phyloP scores from a whole-genome alignment of 352 stramenopile genomes.

The Phytophthora pluvialis region DNA sequence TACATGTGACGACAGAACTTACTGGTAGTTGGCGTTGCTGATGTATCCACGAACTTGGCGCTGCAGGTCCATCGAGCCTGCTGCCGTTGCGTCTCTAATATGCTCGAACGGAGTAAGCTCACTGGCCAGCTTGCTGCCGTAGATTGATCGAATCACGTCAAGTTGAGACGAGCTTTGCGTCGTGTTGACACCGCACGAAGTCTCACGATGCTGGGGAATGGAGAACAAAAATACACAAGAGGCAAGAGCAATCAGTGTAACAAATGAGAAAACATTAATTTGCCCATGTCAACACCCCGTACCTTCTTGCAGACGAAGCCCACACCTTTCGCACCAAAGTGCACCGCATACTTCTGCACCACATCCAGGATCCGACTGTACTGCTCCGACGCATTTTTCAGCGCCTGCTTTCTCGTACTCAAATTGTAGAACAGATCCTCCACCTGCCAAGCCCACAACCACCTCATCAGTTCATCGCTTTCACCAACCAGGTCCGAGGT shows the following conservation, averaged over 20 bases:
- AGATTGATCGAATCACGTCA: conserved; percentile 79
- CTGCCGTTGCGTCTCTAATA: conserved; percentile 31
- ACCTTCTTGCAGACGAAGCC: conserved; percentile 97
- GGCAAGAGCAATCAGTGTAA: not conserved
- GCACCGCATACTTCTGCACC: conserved; percentile 97
- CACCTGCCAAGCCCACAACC: conserved; percentile 50
- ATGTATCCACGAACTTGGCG: conserved; percentile 61
- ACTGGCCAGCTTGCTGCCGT: conserved; percentile 67
- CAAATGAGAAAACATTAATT: not conserved
- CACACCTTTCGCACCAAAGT: conserved; percentile 89
- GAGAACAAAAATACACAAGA: not conserved
- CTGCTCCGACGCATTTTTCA: conserved; percentile 95
- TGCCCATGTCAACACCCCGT: not conserved
- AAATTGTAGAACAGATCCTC: conserved; percentile 99
- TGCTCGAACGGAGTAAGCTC: conserved; percentile 68
- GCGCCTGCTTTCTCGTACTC: conserved; percentile 90
- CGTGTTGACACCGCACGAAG: conserved; percentile 84
- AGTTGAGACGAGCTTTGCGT: conserved; percentile 64
- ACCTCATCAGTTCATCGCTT: not conserved
- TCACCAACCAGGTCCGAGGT: not conserved
- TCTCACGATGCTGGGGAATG: conserved; percentile 64
- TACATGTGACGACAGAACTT: conserved; percentile 10
- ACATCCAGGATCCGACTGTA: conserved; percentile 95
- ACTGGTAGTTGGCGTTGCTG: conserved; percentile 92
- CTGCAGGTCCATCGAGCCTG: conserved; percentile 49